Conservation (phyloP, 1,284 basidiomycete species). For the Pseudozyma sp. region DNA sequence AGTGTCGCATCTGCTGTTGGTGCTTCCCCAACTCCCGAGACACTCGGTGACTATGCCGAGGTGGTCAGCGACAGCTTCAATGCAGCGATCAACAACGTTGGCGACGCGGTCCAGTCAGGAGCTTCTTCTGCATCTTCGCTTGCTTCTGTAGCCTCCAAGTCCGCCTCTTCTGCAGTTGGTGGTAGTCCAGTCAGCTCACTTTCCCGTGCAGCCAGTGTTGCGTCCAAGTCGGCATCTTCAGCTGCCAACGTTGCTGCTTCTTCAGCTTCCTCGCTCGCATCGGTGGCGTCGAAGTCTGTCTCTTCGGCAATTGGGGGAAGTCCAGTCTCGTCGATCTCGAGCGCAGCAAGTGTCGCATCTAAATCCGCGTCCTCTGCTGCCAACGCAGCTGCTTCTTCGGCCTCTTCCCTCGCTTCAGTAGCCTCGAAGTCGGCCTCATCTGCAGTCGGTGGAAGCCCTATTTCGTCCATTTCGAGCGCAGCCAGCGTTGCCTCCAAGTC, state of each 20-base stretch:
- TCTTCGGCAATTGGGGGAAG: constrained; percentile 11
- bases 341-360: constrained; percentile 1
- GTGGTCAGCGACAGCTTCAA: background rate
- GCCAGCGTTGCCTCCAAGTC: constrained; percentile 10
- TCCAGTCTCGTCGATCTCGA: constrained; percentile 5
- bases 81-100: background rate
- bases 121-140: constrained; percentile 3
- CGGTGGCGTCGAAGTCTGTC: constrained; percentile 2
- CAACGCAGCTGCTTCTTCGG: constrained; percentile 2
- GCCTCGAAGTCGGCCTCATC: constrained; percentile 12
- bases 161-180: constrained; percentile 11
- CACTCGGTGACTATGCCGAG: constrained; percentile 14
- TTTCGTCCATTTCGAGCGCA: background rate
- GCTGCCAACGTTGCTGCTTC: background rate
- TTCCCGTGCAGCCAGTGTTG: constrained; percentile 2
- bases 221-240: constrained; percentile 12
- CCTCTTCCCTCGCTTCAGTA: constrained; percentile 1
- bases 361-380: constrained; percentile 18
- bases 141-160: constrained; percentile 1
- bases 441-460: background rate
- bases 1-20: constrained; percentile 40
- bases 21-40: constrained; percentile 31
- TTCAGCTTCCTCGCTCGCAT: background rate
- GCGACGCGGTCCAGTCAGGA: background rate
- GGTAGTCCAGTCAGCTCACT: background rate